A percentile compares a stretch with the other conserved stretches of the same genome.
phyloP scores from a whole-genome alignment of 495 filamentous ascomycete genomes.

The Pseudoneurospora amorphoporcata region DNA sequence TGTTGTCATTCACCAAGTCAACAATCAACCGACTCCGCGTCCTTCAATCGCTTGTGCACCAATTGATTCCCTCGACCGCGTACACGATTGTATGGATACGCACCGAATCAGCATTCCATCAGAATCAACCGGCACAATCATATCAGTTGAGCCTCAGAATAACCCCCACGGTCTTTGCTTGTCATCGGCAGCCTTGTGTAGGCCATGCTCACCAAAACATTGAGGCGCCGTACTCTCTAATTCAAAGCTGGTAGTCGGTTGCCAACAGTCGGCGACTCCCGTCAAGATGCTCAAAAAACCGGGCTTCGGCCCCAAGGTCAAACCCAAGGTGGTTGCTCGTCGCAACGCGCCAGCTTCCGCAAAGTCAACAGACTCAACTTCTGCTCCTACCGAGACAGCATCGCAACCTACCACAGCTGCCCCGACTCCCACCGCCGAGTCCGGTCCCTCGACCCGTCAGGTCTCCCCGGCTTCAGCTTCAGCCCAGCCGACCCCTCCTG shows the following conservation, averaged over 20 bases:
- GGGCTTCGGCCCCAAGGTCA: slow-evolving; percentile 34
- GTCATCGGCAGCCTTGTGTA: neutral
- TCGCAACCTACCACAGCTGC: neutral
- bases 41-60: neutral
- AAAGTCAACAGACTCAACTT: neutral
- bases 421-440: neutral
- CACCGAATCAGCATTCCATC: neutral
- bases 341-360: neutral
- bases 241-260: neutral
- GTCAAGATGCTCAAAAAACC: slow-evolving; percentile 36
- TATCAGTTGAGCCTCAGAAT: neutral
- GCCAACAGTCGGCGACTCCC: slow-evolving; percentile 9
- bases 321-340: slow-evolving; percentile 5
- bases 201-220: neutral
- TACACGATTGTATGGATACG: neutral
- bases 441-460: neutral
- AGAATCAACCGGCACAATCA: neutral
- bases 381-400: neutral
- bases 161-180: neutral
- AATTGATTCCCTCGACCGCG: neutral
- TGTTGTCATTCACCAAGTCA: neutral
- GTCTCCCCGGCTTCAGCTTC: neutral
- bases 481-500: neutral
- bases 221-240: neutral
- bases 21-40: neutral